phyloP scores from a whole-genome alignment of 257 asterid genomes.

The Solanum habrochaites region DNA sequence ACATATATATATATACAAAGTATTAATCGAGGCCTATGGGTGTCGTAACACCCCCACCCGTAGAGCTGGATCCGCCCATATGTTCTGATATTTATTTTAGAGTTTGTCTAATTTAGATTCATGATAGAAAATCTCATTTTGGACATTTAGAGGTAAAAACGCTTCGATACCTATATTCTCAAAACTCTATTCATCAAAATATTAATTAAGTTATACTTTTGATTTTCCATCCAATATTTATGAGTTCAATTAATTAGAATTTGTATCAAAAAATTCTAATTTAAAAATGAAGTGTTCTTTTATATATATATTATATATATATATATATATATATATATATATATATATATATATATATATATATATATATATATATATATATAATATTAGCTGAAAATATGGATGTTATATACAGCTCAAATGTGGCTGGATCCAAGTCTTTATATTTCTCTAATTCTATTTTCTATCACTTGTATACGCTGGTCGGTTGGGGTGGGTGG shows the following conservation, averaged over 20 bases:
- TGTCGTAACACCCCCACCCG: accelerated
- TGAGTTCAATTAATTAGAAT: not conserved
- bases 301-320: too few relatives aligned
- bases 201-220: not conserved
- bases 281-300: not conserved
- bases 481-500: not conserved
- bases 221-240: not conserved
- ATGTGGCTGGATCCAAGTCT: not conserved
- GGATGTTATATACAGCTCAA: not conserved
- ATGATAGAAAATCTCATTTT: not conserved
- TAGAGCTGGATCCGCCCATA: too few relatives aligned
- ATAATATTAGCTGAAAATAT: too few relatives aligned
- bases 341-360: too few relatives aligned
- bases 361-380: too few relatives aligned
- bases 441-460: not conserved
- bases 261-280: accelerated
- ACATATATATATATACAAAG: too few relatives aligned
- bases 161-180: not conserved
- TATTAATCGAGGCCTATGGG: too few relatives aligned
- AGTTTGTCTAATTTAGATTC: not conserved
- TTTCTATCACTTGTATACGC: not conserved
- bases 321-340: too few relatives aligned
- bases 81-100: not conserved
- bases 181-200: not conserved
- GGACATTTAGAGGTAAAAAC: not conserved